phyloP scores from a whole-genome alignment of 495 filamentous ascomycete species.

The Penicilliopsis zonata region DNA sequence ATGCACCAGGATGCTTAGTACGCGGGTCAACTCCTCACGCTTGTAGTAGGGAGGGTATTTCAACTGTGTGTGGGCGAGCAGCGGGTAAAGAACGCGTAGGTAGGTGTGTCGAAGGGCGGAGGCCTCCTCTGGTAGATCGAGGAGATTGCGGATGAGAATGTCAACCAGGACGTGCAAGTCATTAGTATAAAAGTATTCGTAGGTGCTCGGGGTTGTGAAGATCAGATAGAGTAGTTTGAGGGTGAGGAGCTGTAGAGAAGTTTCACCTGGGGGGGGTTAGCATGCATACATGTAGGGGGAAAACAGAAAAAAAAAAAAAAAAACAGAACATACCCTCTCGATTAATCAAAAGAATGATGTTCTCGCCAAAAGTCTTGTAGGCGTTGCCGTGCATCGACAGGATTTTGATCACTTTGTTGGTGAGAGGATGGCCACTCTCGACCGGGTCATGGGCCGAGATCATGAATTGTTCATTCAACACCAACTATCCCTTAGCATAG shows the following conservation, averaged over 20 bases:
- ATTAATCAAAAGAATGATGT: conserved; percentile 92
- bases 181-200: conserved; percentile 98
- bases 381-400: conserved; percentile 64
- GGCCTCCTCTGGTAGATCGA: conserved; percentile 79
- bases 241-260: conserved; percentile 84
- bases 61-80: conserved; percentile 85
- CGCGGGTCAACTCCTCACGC: conserved; percentile 63
- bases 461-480: conserved; percentile 98
- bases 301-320: too few relatives aligned
- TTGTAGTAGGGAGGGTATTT: conserved; percentile 82
- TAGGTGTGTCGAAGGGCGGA: conserved; percentile 87
- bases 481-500: conserved; percentile 46
- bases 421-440: conserved; percentile 40
- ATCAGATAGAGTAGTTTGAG: conserved; percentile 90
- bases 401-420: conserved; percentile 87
- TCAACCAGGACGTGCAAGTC: conserved; percentile 90
- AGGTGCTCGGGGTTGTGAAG: conserved; percentile 80
- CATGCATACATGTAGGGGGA: too few relatives aligned
- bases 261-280: conserved; percentile 46
- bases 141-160: conserved; percentile 88
- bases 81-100: conserved; percentile 83
- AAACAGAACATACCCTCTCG: conserved; percentile 59
- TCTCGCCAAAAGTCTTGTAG: conserved; percentile 95
- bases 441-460: conserved; percentile 49
- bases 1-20: conserved; percentile 54